Conservation (phyloP, 352 stramenopile genomes). For the Pythium folliculosum region DNA sequence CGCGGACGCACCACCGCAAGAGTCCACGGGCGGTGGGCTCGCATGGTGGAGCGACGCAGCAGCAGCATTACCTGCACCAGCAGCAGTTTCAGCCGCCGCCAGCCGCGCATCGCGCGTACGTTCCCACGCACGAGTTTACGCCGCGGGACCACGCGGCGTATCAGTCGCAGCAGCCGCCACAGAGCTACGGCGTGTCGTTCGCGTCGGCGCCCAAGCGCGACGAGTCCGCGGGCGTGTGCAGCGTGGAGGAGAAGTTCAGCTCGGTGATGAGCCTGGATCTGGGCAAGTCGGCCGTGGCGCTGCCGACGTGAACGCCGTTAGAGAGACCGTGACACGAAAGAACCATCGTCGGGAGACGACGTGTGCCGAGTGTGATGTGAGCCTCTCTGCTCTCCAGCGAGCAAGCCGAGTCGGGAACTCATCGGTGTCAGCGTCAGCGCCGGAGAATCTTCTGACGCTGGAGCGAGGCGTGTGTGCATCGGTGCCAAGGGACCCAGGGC, state of each 20-base stretch:
- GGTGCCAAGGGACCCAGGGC: too few relatives aligned
- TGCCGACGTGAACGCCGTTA: constrained; percentile 29
- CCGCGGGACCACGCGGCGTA: too few relatives aligned
- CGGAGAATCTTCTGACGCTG: too few relatives aligned
- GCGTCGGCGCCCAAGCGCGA: constrained; percentile 11
- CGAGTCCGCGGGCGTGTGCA: constrained; percentile 24
- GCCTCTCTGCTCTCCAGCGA: too few relatives aligned
- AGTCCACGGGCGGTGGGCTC: constrained; percentile 13
- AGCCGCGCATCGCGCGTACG: neutral
- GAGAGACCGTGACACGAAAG: too few relatives aligned
- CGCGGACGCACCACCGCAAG: constrained; percentile 11
- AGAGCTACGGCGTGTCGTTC: neutral
- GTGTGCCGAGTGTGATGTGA: too few relatives aligned
- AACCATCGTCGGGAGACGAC: too few relatives aligned
- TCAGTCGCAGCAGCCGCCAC: too few relatives aligned
- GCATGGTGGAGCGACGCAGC: neutral
- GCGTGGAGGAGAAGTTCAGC: constrained; percentile 31
- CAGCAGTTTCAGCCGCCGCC: neutral
- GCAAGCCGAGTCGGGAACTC: too few relatives aligned
- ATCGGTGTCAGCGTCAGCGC: too few relatives aligned
- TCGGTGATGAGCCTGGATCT: constrained; percentile 27
- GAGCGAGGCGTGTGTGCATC: too few relatives aligned
- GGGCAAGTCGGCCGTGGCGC: constrained; percentile 10
- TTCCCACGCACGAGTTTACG: neutral
- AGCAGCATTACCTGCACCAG: constrained; percentile 2